Conservation (phyloP, 306 rosid genomes). For the Cucurbita argyrosperma region DNA sequence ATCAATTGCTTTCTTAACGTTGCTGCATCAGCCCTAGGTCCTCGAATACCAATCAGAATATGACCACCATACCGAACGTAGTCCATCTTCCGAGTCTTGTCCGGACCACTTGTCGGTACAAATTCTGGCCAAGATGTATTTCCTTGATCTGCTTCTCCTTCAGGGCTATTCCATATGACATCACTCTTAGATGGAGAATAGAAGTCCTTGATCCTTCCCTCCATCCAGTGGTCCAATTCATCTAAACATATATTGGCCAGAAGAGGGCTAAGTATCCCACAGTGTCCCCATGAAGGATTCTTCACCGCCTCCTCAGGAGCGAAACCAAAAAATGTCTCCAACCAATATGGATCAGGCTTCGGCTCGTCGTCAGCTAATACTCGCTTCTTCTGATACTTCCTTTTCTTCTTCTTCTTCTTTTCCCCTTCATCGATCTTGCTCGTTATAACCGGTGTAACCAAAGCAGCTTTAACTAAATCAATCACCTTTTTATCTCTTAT, state of each 20-base stretch:
- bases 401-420: constrained; percentile 49
- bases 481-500: constrained; percentile 71
- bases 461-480: constrained; percentile 63
- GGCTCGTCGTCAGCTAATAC: constrained; percentile 92
- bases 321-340: constrained; percentile 78
- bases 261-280: constrained; percentile 76
- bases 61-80: constrained; percentile 79
- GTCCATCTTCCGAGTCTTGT: constrained; percentile 92
- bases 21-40: constrained; percentile 85
- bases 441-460: constrained; percentile 56
- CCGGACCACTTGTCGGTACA: constrained; percentile 96
- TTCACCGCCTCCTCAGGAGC: constrained; percentile 82
- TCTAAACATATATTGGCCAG: constrained; percentile 71
- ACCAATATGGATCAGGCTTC: constrained; percentile 96
- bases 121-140: constrained; percentile 98
- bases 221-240: constrained; percentile 92
- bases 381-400: constrained; percentile 93
- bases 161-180: constrained; percentile 83
- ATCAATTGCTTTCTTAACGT: constrained; percentile 69
- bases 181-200: constrained; percentile 85
- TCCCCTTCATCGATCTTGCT: constrained; percentile 36
- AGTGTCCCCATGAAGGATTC: constrained; percentile 85
- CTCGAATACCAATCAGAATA: constrained; percentile 72
- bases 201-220: constrained; percentile 69
- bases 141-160: constrained; percentile 78